A percentile compares a stretch with the other conserved stretches of the same genome.
These are phyloP conservation scores for Pseudogymnoascus sp. DNA, from an alignment of 2,329 filamentous ascomycete species.

Conservation along the genomic window DNA sequence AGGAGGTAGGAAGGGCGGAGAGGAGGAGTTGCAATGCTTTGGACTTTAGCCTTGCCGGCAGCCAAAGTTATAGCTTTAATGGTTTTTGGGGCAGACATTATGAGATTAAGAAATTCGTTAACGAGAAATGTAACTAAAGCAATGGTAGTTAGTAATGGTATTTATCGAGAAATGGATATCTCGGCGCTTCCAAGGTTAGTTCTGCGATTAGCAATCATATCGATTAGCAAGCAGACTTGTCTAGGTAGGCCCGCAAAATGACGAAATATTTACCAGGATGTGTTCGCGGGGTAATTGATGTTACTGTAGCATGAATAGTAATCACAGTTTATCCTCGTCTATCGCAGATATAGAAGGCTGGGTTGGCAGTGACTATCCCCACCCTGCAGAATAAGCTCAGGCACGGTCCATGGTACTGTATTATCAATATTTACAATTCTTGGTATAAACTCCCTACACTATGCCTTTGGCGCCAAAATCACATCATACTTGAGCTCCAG, in stretches of 20 bases:
- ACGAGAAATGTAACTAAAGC: neutral
- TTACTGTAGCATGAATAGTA: neutral
- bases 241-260: neutral
- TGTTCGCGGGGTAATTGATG: neutral
- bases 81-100: neutral
- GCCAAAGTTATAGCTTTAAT: neutral
- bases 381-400: too few relatives aligned
- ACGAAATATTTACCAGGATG: neutral
- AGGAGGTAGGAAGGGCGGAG: conserved; percentile 14
- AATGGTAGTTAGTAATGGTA: neutral
- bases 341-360: too few relatives aligned
- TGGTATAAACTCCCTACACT: neutral
- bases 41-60: neutral
- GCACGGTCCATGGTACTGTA: too few relatives aligned
- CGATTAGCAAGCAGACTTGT: neutral
- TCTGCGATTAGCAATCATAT: neutral
- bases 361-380: too few relatives aligned
- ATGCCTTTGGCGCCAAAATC: conserved; percentile 18
- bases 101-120: neutral
- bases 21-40: conserved; percentile 8
- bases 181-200: neutral
- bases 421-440: neutral
- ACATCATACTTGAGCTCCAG: conserved; percentile 25
- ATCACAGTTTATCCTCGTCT: too few relatives aligned
- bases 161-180: neutral